A percentile compares a stretch with the other conserved stretches of the same genome.
These are phyloP conservation scores for Sordaria brevicollis DNA, from an alignment of 495 filamentous ascomycete species.

Conservation along the genomic window DNA sequence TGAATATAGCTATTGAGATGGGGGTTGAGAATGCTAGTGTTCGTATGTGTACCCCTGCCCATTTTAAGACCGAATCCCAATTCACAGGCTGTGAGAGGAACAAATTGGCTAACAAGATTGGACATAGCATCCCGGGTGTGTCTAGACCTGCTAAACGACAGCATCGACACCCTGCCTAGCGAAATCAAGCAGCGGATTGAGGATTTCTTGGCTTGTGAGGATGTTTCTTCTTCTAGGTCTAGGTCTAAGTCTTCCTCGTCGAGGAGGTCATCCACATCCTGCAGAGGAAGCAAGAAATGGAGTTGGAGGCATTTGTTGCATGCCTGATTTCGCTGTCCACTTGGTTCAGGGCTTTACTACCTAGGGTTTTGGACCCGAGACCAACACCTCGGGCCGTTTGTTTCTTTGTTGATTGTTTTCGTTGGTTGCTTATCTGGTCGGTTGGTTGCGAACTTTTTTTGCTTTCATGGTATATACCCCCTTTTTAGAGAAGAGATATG, in stretches of 20 bases:
- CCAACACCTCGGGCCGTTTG: background rate
- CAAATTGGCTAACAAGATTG: background rate
- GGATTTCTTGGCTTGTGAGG: constrained; percentile 9
- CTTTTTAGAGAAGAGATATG: too few species aligned
- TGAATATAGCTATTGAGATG: constrained; percentile 31
- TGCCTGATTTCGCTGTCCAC: background rate
- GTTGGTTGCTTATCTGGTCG: background rate
- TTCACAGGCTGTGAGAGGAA: background rate
- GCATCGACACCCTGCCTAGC: constrained; percentile 29
- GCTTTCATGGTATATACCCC: background rate
- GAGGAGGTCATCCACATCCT: background rate
- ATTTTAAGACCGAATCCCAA: background rate
- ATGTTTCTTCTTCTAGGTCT: too few species aligned
- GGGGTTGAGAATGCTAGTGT: constrained; percentile 16
- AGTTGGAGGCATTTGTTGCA: background rate
- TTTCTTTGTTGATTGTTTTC: background rate
- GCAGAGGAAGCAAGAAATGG: background rate
- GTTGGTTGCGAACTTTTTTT: background rate
- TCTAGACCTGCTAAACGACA: constrained; percentile 34
- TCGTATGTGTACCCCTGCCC: background rate
- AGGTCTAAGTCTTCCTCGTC: too few species aligned
- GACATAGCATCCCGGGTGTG: constrained; percentile 29
- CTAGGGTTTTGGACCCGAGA: background rate
- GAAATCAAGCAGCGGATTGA: constrained; percentile 18
- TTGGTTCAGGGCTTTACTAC: background rate